Evolutionary conservation across 495 filamentous ascomycete genomes (phyloP).

Genomic region (Penicillium paradoxum): DNA sequence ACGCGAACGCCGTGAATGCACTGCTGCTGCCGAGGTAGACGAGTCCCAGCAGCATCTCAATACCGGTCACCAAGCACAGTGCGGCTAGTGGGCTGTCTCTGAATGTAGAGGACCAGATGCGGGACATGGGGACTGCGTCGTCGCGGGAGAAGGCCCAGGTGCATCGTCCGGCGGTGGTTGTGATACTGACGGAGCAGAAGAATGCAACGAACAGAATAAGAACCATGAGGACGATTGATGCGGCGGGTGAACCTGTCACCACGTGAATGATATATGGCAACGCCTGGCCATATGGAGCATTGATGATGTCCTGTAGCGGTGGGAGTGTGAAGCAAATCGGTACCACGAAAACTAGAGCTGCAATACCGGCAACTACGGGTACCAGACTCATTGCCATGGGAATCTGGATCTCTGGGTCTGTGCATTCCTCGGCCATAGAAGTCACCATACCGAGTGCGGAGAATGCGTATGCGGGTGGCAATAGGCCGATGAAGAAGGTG

Average conservation of each 20-base stretch:
- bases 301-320: constrained; percentile 43
- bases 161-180: constrained; percentile 62
- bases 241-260: constrained; percentile 24
- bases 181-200: constrained; percentile 59
- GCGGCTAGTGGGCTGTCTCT: constrained; percentile 45
- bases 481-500: constrained; percentile 51
- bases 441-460: constrained; percentile 45
- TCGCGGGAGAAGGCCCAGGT: constrained; percentile 61
- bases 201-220: constrained; percentile 61
- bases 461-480: constrained; percentile 50
- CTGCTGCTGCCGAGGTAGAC: constrained; percentile 52
- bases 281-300: constrained; percentile 43
- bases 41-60: constrained; percentile 49
- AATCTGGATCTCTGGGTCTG: constrained; percentile 53
- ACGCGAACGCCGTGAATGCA: constrained; percentile 55
- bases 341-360: constrained; percentile 52
- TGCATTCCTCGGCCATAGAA: constrained; percentile 56
- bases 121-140: constrained; percentile 53
- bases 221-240: constrained; percentile 61
- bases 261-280: constrained; percentile 15
- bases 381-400: constrained; percentile 51
- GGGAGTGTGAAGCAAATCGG: constrained; percentile 57
- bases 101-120: constrained; percentile 49
- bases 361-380: constrained; percentile 44
- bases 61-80: constrained; percentile 42